Conservation (phyloP, 352 stramenopile genomes). For the Phytophthora nicotianae region DNA sequence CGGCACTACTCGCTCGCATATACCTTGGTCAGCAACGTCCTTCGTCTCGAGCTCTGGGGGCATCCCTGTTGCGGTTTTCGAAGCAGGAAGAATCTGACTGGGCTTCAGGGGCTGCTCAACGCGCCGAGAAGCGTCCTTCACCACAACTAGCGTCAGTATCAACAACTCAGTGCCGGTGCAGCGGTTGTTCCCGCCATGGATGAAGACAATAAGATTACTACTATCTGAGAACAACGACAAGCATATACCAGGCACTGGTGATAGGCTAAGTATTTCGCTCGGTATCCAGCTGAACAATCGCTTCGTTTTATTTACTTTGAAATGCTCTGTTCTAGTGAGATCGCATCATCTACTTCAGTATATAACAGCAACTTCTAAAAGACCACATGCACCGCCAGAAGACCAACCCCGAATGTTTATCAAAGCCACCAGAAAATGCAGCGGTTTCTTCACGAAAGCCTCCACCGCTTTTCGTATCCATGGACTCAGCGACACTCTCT, state of each 20-base stretch:
- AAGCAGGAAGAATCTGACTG: conserved; percentile 30
- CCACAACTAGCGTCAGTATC: conserved; percentile 39
- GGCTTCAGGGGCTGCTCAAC: conserved; percentile 8
- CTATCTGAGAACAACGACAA: conserved; percentile 23
- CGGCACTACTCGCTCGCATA: conserved; percentile 37
- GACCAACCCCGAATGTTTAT: not conserved
- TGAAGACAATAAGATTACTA: conserved; percentile 1
- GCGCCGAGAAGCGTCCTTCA: conserved; percentile 34
- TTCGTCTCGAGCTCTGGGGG: conserved; percentile 17
- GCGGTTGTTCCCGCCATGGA: conserved; percentile 1
- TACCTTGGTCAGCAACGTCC: conserved; percentile 32
- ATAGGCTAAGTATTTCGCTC: no score
- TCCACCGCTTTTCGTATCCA: not conserved
- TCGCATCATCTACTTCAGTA: no score
- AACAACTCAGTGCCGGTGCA: conserved; percentile 22
- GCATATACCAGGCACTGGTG: no score
- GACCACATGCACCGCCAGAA: not conserved
- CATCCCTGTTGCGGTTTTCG: conserved; percentile 26
- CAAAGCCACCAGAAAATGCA: not conserved
- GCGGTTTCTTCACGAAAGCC: not conserved
- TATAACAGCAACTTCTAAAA: no score
- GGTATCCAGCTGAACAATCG: no score
- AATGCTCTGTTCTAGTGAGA: no score
- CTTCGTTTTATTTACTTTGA: no score
- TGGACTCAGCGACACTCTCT: not conserved